Conservation (phyloP, 2,329 filamentous ascomycete genomes). For the Botryosphaeria agaves region DNA sequence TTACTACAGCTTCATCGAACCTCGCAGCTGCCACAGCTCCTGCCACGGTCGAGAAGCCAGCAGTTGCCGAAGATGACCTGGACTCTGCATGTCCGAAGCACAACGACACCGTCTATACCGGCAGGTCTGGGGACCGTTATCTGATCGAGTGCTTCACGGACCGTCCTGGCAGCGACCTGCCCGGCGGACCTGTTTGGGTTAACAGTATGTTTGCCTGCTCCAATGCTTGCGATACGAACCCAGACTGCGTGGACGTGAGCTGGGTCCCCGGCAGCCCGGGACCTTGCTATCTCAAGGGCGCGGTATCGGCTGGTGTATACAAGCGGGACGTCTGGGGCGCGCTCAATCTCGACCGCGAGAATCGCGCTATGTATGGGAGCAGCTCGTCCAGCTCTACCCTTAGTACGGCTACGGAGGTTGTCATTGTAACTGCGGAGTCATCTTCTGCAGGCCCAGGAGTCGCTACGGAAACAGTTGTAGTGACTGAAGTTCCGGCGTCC, state of each 20-base stretch:
- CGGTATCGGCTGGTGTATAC: slow-evolving; percentile 2
- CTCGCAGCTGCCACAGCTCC: no score
- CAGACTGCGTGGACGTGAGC: slow-evolving; percentile 10
- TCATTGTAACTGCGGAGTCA: no score
- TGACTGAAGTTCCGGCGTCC: no score
- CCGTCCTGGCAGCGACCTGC: slow-evolving; percentile 10
- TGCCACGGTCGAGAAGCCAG: no score
- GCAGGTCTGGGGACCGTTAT: slow-evolving; percentile 8
- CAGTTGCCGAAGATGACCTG: background rate
- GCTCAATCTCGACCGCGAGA: no score
- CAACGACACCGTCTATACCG: slow-evolving; percentile 6
- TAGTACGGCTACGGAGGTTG: no score
- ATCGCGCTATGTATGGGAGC: no score
- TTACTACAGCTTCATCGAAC: no score
- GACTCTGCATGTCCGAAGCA: slow-evolving; percentile 6
- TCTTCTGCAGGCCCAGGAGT: no score
- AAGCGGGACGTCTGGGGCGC: slow-evolving; percentile 10
- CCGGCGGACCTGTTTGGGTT: slow-evolving; percentile 1
- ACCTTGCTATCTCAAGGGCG: slow-evolving; percentile 12
- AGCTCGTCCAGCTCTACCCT: no score
- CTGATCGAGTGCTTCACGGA: slow-evolving; percentile 10
- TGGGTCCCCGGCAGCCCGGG: slow-evolving; percentile 6
- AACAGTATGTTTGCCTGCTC: slow-evolving; percentile 5
- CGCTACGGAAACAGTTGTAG: no score
- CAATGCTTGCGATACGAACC: slow-evolving; percentile 8